A percentile compares a stretch with the other conserved stretches of the same genome.
Evolutionary conservation across 2,329 filamentous ascomycete genomes (phyloP).

Genomic region (Phialophora tarda): DNA sequence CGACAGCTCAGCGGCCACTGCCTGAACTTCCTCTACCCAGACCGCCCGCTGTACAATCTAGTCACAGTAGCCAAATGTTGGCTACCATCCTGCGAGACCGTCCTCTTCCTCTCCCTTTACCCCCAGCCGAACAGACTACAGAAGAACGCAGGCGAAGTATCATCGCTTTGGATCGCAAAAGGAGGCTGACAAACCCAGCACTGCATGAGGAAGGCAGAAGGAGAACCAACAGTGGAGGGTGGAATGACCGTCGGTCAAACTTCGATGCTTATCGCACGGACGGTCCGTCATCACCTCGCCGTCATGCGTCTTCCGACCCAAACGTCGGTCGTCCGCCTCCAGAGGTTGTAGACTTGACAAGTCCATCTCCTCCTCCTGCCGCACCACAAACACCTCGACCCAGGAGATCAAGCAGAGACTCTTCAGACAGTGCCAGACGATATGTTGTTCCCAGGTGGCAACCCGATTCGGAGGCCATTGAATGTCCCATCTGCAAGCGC

Average conservation of each 20-base stretch:
- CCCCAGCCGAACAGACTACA: conserved; percentile 25
- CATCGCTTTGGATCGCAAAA: conserved; percentile 48
- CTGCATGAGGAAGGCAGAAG: conserved; percentile 43
- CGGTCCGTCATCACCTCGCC: conserved; percentile 42
- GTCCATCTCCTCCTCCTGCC: conserved; percentile 41
- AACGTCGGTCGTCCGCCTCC: conserved; percentile 7
- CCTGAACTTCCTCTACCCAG: conserved; percentile 14
- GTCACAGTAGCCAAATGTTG: conserved; percentile 20
- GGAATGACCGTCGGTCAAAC: conserved; percentile 30
- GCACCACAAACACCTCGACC: conserved; percentile 31
- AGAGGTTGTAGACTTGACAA: conserved; percentile 40
- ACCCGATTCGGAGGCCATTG: conserved; percentile 78
- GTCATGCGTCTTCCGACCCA: conserved; percentile 24
- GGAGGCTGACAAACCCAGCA: conserved; percentile 48
- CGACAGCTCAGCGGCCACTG: conserved; percentile 14
- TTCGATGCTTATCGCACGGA: conserved; percentile 28
- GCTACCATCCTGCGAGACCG: conserved; percentile 27
- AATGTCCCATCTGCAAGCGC: conserved; percentile 81
- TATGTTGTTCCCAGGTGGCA: conserved; percentile 80
- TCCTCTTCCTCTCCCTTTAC: conserved; percentile 27
- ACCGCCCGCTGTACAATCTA: conserved; percentile 14
- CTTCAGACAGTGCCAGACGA: conserved; percentile 45
- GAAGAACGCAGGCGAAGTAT: conserved; percentile 36
- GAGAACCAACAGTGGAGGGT: conserved; percentile 37
- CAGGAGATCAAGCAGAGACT: conserved; percentile 21